A percentile compares a stretch with the other conserved stretches of the same genome.
phyloP scores from a whole-genome alignment of 352 stramenopile species.

The Globisporangium orthogonon region DNA sequence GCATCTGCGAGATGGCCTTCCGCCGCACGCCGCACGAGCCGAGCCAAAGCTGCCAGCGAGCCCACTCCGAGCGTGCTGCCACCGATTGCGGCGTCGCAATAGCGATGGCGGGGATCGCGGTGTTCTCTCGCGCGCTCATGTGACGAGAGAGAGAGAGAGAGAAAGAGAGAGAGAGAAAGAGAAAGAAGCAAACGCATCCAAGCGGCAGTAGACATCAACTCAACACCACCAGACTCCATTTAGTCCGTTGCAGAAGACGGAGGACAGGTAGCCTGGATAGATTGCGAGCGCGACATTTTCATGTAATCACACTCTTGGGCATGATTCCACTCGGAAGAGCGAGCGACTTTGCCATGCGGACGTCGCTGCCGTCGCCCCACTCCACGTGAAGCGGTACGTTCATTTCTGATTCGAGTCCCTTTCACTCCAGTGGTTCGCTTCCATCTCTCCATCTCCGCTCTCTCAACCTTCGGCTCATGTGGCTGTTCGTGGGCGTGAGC shows the following conservation, averaged over 20 bases:
- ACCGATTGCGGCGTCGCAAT: not conserved
- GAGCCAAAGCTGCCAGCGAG: not conserved
- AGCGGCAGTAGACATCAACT: not conserved
- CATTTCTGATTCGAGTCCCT: not conserved
- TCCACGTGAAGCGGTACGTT: not conserved
- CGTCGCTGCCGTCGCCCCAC: not conserved
- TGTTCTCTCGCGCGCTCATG: conserved; percentile 3
- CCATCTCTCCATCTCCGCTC: not conserved
- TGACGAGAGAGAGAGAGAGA: not conserved
- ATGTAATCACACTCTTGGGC: not conserved
- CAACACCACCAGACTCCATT: not conserved
- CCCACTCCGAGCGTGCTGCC: not conserved
- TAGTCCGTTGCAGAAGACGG: too few species aligned
- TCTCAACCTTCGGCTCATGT: conserved; percentile 22
- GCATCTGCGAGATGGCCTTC: conserved; percentile 8
- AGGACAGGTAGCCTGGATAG: too few species aligned
- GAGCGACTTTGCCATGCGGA: not conserved
- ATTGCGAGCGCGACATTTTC: not conserved
- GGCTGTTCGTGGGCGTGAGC: conserved; percentile 46
- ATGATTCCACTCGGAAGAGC: not conserved
- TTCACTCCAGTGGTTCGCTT: not conserved
- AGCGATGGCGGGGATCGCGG: conserved; percentile 3
- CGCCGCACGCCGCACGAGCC: not conserved
- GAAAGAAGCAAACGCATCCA: not conserved
- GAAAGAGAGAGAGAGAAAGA: not conserved